Base-by-base conservation (phyloP, 805 yeast genomes). In the Saccharomycopsis sp. region DNA sequence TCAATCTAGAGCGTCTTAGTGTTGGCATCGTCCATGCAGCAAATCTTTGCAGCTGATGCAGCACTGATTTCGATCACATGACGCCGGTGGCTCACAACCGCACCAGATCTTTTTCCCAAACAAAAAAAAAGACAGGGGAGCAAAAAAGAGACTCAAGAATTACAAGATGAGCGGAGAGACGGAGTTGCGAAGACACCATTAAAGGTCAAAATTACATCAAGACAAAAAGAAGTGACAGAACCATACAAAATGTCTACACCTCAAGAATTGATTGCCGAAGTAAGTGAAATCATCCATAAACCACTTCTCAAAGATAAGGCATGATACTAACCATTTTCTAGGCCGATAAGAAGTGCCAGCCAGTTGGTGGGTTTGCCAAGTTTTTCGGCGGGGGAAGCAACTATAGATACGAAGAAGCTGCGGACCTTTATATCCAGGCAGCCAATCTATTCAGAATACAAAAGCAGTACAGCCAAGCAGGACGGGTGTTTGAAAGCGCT, bases 391-490 rank as follows among this genome's bases (percentile, higher is more conserved):
- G 86, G 1, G 78, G 86, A 8, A 77, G 79, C 37, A 73, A 83
- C 2, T 78, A 80, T 61, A 79, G 89, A 61, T 80, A 75, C 55
- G 99, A 94, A 68, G 99, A 94, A 63, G 98, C 99, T 2, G 85
- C 91, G 2, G 99, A 94, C 63, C 73, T 89, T 29, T 92, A 85
- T 68, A 77, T 86, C 21, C 95, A 91, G 71, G 99, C 99, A 1
- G 99, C 95, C n/a, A 94, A 92, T 67, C 79, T 82, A 29, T 94
- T 84, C 75, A 81, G 91, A 61, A 72, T 94, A 58, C 84, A 82
- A 64, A 89, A 88, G 66, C 87, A 90, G 67, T 79, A 80, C 63
- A 72, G 76, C 20, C 74, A 78, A 55, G 97, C 98, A 0, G 98
- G 98, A 9, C 75, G 79, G 62, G 84, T 90, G 18, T 92, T 91